Evolutionary conservation across 2,329 filamentous ascomycete species (phyloP), one percentile per base, ranked within the genome.

Genomic region (Calonectria montana): DNA sequence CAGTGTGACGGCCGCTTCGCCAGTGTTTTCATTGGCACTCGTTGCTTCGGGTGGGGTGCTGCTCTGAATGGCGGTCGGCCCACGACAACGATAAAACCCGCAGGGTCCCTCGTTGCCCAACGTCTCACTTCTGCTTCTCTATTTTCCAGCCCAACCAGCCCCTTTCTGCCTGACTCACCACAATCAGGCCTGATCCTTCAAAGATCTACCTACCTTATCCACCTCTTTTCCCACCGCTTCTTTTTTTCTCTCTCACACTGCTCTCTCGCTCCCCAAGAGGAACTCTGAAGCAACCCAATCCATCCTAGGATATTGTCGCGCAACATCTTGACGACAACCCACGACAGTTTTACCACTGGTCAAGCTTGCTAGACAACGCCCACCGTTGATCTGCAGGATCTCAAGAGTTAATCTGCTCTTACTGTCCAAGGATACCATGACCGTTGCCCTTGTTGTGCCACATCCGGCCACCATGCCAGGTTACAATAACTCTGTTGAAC

Each of bases 401-500:
- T 74, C 70, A 71, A 70, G 79, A 81, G 78, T 75, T 75, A 76
- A 79, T 77, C 69, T 76, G 78, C 77, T 79, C 78, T 76, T 75
- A 65, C 69, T 77, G 77, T 75, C 82, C 82, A 79, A 80, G 85
- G 84, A 86, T 82, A 84, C 81, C 82, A 88, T 88, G 86, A 86
- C 86, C 80, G 77, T 81, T 84, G 82, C 86, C 81, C 81, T 87
- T 83, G 82, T 86, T 82, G 81, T 86, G 82, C 80, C 86, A 78
- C 86, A 84, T 80, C 83, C 82, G 84, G 85, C 81, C 77, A 80
- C 85, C 79, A 90, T 90, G 88, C 84, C 88, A 81, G 85, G 86
- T 83, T 89, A 85, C 85, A 88, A 85, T 79, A 85, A 79, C 72
- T 77, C 86, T 79, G 81, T 87, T 83, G 88, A 90, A 81, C 86